Evolutionary conservation across 1,284 basidiomycete genomes (phyloP), one percentile per base, ranked within the genome.

Genomic region (Rhodotorula sp.): DNA sequence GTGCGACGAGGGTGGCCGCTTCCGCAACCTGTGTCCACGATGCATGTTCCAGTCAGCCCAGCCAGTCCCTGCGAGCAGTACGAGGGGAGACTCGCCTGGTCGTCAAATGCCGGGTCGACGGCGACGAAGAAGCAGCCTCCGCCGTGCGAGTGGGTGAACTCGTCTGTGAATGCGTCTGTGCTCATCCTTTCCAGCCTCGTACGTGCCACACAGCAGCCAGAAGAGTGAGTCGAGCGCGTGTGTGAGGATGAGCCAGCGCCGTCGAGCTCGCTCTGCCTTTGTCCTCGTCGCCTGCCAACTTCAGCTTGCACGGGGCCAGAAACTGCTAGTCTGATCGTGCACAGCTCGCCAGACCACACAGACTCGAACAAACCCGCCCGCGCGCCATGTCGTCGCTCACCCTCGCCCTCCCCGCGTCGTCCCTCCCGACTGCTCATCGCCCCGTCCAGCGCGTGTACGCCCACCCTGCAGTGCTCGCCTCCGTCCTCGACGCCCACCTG

Each of bases 401-500:
- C 0, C 63, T 73, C n/a, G 60, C 63, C 24, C 64, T 73, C 11
- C 65, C 71, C 1, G 52, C 66, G 15, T 62, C 65, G 8, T 62
- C 61, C 22, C 50, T 61, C 47, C 58, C 63, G 2, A 44, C 65
- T n/a, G 24, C 57, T 22, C n/a, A 48, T 2, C 64, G 68, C 10
- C 64, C 75, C 15, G 60, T 71, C 34, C 56, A 59, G 1, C 44
- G 84, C 65, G 87, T 94, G 67, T 90, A 88, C 54, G 86, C 95
- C 69, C 92, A 94, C 80, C 93, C 94, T n/a, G 89, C 91, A 62
- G 92, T 92, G 13, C 87, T 99, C 67, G 94, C 97, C 80, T 89
- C 92, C 67, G 94, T 98, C 83, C 88, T 99, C 73, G 95, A 98
- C 82, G 95, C 99, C 83, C 96, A 94, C 82, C 87, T 98, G 61